These are phyloP conservation scores for Phyllosticta citrichinensis DNA, from an alignment of 2,329 filamentous ascomycete genomes.

Conservation along the genomic window DNA sequence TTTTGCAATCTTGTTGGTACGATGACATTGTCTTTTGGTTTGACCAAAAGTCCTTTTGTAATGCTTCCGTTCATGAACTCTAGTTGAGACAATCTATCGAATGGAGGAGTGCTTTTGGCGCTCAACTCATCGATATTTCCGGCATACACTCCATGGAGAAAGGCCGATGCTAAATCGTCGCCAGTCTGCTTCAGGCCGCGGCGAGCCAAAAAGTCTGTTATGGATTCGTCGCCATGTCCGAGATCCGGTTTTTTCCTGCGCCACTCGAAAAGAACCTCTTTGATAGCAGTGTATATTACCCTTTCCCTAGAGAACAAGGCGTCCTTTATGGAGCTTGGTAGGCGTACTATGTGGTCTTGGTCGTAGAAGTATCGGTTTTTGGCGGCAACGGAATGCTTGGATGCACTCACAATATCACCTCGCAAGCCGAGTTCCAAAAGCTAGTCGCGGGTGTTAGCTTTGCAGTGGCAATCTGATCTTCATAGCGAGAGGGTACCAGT, in stretches of 20 bases:
- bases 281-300: not conserved
- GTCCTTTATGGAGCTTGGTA: conserved; percentile 13
- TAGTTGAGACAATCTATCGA: conserved; percentile 31
- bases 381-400: conserved; percentile 41
- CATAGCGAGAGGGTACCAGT: conserved; percentile 47
- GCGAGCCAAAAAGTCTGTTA: conserved; percentile 55
- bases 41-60: conserved; percentile 19
- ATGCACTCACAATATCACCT: conserved; percentile 46
- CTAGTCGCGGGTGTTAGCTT: conserved; percentile 28
- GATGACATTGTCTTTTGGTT: not conserved
- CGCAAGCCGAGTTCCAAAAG: conserved; percentile 47
- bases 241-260: conserved; percentile 8
- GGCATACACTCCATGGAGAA: conserved; percentile 82
- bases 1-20: not conserved
- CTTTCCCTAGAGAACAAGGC: not conserved
- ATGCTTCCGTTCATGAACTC: conserved; percentile 37
- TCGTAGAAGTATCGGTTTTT: conserved; percentile 77
- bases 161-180: conserved; percentile 65
- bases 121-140: conserved; percentile 79
- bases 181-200: conserved; percentile 44
- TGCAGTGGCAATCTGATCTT: not conserved
- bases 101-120: conserved; percentile 51
- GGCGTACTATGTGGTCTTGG: conserved; percentile 61
- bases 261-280: conserved; percentile 21
- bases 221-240: conserved; percentile 51